Conservation (phyloP, 208 protist genomes). For the Crithidia sp. region DNA sequence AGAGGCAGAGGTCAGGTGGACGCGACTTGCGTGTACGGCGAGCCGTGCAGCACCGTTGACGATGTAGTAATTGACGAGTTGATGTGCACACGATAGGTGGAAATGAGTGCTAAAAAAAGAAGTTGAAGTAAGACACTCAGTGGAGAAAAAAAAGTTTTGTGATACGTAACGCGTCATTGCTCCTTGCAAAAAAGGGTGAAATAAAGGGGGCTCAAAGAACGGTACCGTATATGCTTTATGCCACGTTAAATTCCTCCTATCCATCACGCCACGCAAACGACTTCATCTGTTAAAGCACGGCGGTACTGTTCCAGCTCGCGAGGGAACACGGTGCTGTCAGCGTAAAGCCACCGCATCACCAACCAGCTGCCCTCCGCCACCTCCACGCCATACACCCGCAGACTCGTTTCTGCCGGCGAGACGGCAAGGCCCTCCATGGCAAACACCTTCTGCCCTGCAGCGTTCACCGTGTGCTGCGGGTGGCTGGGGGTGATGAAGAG, state of each 20-base stretch:
- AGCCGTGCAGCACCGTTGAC: too few relatives aligned
- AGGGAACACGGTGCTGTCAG: slow-evolving; percentile 29
- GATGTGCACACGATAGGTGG: too few relatives aligned
- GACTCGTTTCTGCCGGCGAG: slow-evolving; percentile 28
- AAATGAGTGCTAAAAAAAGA: too few relatives aligned
- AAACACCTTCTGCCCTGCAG: slow-evolving; percentile 33
- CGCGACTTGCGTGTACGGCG: too few relatives aligned
- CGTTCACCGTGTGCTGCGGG: slow-evolving; percentile 19
- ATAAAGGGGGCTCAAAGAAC: background rate
- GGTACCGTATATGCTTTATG: background rate
- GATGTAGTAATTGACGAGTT: too few relatives aligned
- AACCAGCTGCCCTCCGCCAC: slow-evolving; percentile 41
- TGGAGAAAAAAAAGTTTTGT: background rate
- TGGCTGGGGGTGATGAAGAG: slow-evolving; percentile 37
- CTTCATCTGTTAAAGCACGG: slow-evolving; percentile 32
- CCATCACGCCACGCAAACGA: slow-evolving; percentile 1
- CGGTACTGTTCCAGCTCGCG: slow-evolving; percentile 52
- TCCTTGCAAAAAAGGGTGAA: too few relatives aligned
- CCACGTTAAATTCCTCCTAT: background rate
- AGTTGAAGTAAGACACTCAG: too few relatives aligned
- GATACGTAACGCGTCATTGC: background rate
- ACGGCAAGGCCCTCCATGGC: slow-evolving; percentile 40
- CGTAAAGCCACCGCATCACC: slow-evolving; percentile 49
- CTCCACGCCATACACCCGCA: slow-evolving; percentile 48
- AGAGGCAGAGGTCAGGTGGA: too few relatives aligned